These are phyloP conservation scores for Pyrenopolyporus hunteri DNA, from an alignment of 495 filamentous ascomycete species.

Conservation along the genomic window DNA sequence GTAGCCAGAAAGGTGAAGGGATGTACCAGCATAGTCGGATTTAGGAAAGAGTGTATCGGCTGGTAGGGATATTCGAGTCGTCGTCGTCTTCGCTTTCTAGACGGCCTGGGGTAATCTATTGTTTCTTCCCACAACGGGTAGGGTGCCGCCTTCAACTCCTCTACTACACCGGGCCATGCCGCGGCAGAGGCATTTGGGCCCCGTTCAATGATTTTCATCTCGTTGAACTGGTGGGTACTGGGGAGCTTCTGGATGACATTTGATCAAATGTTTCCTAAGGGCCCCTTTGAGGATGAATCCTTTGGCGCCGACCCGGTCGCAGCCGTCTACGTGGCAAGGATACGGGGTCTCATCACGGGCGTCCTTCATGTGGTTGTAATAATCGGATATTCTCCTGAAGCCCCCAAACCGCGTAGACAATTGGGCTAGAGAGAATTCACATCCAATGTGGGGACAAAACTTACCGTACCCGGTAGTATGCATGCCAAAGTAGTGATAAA, in stretches of 20 bases:
- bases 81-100: too few relatives aligned
- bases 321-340: conserved; percentile 41
- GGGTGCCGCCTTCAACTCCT: too few relatives aligned
- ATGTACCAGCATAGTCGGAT: too few relatives aligned
- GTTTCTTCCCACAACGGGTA: too few relatives aligned
- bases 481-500: too few relatives aligned
- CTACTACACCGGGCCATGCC: too few relatives aligned
- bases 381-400: conserved; percentile 39
- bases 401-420: neutral
- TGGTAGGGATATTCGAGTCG: too few relatives aligned
- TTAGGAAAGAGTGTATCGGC: too few relatives aligned
- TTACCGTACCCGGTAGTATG: neutral
- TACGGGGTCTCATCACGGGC: conserved; percentile 43
- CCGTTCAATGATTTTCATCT: neutral
- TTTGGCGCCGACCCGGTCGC: conserved; percentile 41
- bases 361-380: conserved; percentile 44
- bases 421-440: conserved; percentile 19
- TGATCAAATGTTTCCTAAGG: conserved; percentile 41
- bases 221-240: neutral
- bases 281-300: conserved; percentile 43
- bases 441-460: conserved; percentile 9
- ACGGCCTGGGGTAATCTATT: too few relatives aligned
- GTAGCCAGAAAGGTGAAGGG: too few relatives aligned
- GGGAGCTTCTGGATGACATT: conserved; percentile 25
- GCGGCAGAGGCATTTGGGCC: too few relatives aligned